Percentiles rank a stretch among this genome's conserved stretches.
These are phyloP conservation scores for Mycena capillaripes DNA, from an alignment of 768 basidiomycete genomes.

Conservation along the genomic window DNA sequence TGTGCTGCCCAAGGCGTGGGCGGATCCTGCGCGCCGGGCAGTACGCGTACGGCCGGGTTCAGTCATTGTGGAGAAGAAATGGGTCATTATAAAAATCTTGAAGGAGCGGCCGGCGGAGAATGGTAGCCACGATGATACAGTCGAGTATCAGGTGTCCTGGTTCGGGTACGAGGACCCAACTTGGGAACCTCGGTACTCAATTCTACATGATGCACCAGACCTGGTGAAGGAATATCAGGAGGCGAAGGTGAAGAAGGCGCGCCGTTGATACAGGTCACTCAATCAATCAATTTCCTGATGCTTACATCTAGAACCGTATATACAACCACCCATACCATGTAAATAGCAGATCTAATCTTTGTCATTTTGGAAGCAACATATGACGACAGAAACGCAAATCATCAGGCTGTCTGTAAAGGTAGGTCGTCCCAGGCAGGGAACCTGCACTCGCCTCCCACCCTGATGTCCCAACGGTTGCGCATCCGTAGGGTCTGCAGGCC, in stretches of 20 bases:
- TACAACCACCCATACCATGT: neutral
- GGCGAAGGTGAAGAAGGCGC: conserved; percentile 15
- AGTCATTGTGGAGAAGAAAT: conserved; percentile 60
- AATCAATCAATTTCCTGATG: neutral
- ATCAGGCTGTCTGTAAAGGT: neutral
- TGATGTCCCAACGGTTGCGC: conserved; percentile 15
- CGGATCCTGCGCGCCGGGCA: conserved; percentile 55
- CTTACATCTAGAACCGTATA: neutral
- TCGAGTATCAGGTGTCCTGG: conserved; percentile 69
- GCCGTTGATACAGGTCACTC: neutral
- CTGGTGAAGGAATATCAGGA: conserved; percentile 53
- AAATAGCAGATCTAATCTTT: neutral
- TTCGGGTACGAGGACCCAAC: conserved; percentile 68
- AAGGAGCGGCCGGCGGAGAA: conserved; percentile 52
- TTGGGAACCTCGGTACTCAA: conserved; percentile 67
- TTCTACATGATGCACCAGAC: conserved; percentile 64
- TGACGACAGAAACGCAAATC: neutral
- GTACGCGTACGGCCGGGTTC: conserved; percentile 57
- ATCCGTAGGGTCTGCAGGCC: neutral
- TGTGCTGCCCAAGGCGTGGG: conserved; percentile 70
- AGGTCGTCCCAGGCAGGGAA: neutral
- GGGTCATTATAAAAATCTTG: conserved; percentile 52
- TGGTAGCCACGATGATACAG: conserved; percentile 35
- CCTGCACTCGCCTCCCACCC: neutral
- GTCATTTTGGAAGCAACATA: neutral